phyloP scores from a whole-genome alignment of 331 rosid genomes.

The Pyracantha coccinea region DNA sequence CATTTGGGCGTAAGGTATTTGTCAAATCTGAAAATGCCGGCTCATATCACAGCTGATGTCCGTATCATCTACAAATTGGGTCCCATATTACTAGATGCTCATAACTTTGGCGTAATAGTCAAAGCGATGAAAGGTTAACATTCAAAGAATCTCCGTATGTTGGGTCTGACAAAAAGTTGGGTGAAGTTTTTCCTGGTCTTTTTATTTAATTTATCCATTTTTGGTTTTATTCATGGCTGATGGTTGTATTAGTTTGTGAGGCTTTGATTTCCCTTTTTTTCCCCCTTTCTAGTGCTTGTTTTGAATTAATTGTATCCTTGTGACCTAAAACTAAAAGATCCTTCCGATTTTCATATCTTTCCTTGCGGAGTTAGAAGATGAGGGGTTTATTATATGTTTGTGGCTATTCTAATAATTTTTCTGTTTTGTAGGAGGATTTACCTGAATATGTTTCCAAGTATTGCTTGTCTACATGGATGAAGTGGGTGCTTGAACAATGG shows the following conservation, averaged over 20 bases:
- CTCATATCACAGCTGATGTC: background rate
- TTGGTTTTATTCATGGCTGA: background rate
- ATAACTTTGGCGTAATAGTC: background rate
- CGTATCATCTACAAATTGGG: background rate
- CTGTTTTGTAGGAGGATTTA: constrained; percentile 65
- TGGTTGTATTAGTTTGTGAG: background rate
- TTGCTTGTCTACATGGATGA: constrained; percentile 70
- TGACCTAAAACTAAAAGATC: background rate
- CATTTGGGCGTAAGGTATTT: background rate
- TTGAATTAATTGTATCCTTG: background rate
- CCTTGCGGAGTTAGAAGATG: background rate
- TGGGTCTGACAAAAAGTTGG: background rate
- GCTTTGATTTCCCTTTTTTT: background rate
- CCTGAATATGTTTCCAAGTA: constrained; percentile 69
- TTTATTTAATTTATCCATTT: background rate
- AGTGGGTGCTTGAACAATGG: constrained; percentile 42
- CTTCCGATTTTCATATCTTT: background rate
- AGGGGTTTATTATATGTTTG: background rate
- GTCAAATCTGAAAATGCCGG: background rate
- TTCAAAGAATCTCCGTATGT: background rate
- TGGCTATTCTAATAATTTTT: constrained; percentile 14
- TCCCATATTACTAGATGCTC: background rate
- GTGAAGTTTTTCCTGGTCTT: background rate
- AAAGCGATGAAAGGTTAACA: background rate
- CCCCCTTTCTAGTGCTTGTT: background rate